Evolutionary conservation across 176 grass and related monocot genomes (phyloP).

Genomic region (Eragrostis curvula): DNA sequence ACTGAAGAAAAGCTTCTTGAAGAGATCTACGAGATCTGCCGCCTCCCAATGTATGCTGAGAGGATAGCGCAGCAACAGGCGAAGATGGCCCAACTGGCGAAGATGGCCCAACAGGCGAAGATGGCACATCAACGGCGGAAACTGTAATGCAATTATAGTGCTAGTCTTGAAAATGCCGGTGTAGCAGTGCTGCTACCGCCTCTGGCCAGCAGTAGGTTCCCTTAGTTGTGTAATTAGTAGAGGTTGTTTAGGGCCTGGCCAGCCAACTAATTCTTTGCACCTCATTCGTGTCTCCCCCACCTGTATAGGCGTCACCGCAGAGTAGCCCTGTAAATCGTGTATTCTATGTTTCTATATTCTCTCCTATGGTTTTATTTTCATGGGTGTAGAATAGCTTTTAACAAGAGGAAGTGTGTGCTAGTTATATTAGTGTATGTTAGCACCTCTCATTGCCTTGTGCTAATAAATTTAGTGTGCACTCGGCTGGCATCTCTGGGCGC

Average conservation of each 20-base stretch:
- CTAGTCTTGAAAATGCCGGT: conserved; percentile 39
- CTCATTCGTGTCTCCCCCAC: conserved; percentile 28
- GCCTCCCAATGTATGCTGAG: conserved; percentile 86
- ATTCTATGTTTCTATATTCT: conserved; percentile 42
- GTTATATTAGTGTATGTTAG: conserved; percentile 1
- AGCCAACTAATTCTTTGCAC: conserved; percentile 66
- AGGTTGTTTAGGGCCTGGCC: conserved; percentile 39
- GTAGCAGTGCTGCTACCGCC: conserved; percentile 2
- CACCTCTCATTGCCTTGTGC: conserved; percentile 6
- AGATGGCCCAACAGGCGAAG: conserved; percentile 60
- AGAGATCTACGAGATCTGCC: conserved; percentile 69
- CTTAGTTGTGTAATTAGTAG: conserved; percentile 73
- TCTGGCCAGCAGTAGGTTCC: conserved; percentile 27
- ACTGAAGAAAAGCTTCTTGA: conserved; percentile 80
- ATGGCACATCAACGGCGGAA: conserved; percentile 59
- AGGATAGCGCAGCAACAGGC: conserved; percentile 63
- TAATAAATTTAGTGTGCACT: conserved; percentile 31
- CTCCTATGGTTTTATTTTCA: conserved; percentile 55
- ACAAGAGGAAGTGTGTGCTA: conserved; percentile 34
- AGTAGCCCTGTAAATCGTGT: conserved; percentile 68
- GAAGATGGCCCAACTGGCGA: conserved; percentile 53
- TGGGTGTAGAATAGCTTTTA: conserved; percentile 62
- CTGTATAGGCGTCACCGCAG: conserved; percentile 45
- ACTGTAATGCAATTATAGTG: conserved; percentile 30
- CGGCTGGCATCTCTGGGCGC: background rate